phyloP scores from a whole-genome alignment of 78 protist species.

The Anaeramoeba flamelloides region DNA sequence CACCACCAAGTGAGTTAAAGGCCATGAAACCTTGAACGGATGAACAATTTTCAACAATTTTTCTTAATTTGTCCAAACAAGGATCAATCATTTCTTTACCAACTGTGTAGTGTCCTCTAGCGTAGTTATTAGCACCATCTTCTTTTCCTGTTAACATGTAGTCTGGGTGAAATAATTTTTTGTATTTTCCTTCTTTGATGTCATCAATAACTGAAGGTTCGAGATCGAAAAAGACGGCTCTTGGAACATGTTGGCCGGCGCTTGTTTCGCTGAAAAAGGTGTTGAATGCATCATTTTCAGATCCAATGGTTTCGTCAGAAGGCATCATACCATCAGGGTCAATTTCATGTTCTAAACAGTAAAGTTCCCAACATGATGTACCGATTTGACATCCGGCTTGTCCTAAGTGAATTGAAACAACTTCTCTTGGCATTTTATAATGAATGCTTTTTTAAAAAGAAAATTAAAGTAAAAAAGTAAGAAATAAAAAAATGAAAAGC shows the following conservation, averaged over 20 bases:
- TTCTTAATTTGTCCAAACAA: constrained; percentile 86
- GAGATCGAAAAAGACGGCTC: constrained; percentile 77
- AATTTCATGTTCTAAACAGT: constrained; percentile 90
- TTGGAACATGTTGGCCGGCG: constrained; percentile 74
- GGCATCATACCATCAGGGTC: constrained; percentile 84
- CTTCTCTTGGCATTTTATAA: no score
- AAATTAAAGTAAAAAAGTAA: no score
- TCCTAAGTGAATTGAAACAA: constrained; percentile 80
- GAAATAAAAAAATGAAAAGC: no score
- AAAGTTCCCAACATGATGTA: constrained; percentile 91
- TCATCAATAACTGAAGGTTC: constrained; percentile 92
- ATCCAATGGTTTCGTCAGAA: constrained; percentile 65
- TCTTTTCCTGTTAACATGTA: constrained; percentile 91
- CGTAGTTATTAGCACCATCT: constrained; percentile 95
- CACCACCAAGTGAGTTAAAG: constrained; percentile 83
- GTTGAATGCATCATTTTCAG: constrained; percentile 64
- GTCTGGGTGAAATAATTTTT: constrained; percentile 93
- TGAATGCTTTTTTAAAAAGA: no score
- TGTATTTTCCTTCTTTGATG: constrained; percentile 79
- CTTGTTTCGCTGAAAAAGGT: constrained; percentile 80
- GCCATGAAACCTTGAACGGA: constrained; percentile 93
- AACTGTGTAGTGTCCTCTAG: constrained; percentile 96
- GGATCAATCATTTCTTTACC: constrained; percentile 83
- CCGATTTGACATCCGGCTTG: constrained; percentile 88
- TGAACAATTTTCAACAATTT: constrained; percentile 90